Base-by-base conservation (phyloP, 148 eudicot genomes). In the Tetragonia tetragonoides region DNA sequence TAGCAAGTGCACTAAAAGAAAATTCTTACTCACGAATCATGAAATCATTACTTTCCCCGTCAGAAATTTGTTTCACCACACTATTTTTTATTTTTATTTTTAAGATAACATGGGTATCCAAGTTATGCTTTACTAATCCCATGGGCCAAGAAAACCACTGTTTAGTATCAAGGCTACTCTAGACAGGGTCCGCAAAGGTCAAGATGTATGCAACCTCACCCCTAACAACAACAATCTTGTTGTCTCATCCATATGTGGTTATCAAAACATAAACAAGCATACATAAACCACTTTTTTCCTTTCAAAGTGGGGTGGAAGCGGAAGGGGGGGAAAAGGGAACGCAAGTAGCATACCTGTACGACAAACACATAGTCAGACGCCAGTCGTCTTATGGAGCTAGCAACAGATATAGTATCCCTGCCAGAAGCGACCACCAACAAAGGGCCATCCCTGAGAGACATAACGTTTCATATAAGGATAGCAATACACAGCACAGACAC, bases 371-470 rank as follows among this genome's bases (percentile, higher is more conserved):
- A 87, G 61, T 93, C 97, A 57, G 97, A 90, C 62, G 97, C 97
- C 83, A 93, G 76, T 79, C 84, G 87, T 79, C 88, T 95, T 78
- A 95, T 87, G 37, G 97, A 88, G 89, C 99, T 93, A 73, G 97
- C 89, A 78, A 84, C 75, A 62, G 99, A 91, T 79, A 90, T 86
- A 51, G 99, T 95, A 83, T 95, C 97, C 87, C 99, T 93, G 61
- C 99, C 99, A 79, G 94, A 95, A 75, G 99, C 99, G 77, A 95
- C 90, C 37, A 95, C 93, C 83, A 95, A 84, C 47, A 95, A 84
- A 71, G 99, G 99, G 47, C 99, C 99, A 76, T 95, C 99, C 89
- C 99, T 95, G 87, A 42, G 85, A 37, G 12, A 68, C 59, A 53
- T 14, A 11, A 62, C 17, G 15, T 42, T 71, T 28, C 42, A 46